Conservation (phyloP, 2,329 filamentous ascomycete species). For the Sclerotinia minor region DNA sequence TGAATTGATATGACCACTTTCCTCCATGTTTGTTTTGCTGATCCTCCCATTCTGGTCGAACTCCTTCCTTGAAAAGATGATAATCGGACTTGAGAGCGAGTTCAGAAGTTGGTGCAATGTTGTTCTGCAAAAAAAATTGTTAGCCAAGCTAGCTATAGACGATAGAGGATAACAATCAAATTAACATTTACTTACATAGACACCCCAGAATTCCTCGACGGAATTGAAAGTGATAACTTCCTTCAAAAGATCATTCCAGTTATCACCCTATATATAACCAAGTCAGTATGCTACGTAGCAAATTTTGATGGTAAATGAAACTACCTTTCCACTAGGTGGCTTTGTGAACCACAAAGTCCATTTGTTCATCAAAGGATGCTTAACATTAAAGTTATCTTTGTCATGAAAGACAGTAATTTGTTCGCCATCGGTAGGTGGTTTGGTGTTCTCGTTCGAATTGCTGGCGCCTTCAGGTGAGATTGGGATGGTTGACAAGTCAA, state of each 20-base stretch:
- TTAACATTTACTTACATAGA: constrained; percentile 75
- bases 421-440: constrained; percentile 53
- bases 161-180: neutral
- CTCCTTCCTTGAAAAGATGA: constrained; percentile 97
- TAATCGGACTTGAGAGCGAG: constrained; percentile 98
- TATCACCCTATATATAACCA: constrained; percentile 68
- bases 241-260: constrained; percentile 98
- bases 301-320: constrained; percentile 8
- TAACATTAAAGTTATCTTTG: constrained; percentile 98
- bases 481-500: constrained; percentile 68
- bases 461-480: constrained; percentile 65
- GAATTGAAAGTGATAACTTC: constrained; percentile 98
- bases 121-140: constrained; percentile 66
- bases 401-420: constrained; percentile 95
- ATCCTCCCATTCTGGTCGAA: constrained; percentile 98
- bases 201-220: constrained; percentile 99
- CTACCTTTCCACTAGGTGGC: constrained; percentile 90
- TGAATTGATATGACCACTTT: constrained; percentile 98
- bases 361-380: constrained; percentile 94
- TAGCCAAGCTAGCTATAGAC: constrained; percentile 23
- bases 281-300: constrained; percentile 29
- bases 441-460: constrained; percentile 48
- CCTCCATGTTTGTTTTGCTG: constrained; percentile 98
- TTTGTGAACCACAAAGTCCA: constrained; percentile 99
- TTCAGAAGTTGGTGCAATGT: constrained; percentile 94